phyloP scores from a whole-genome alignment of 73 alveolate genomes.

The Tetrahymena thermophila region DNA sequence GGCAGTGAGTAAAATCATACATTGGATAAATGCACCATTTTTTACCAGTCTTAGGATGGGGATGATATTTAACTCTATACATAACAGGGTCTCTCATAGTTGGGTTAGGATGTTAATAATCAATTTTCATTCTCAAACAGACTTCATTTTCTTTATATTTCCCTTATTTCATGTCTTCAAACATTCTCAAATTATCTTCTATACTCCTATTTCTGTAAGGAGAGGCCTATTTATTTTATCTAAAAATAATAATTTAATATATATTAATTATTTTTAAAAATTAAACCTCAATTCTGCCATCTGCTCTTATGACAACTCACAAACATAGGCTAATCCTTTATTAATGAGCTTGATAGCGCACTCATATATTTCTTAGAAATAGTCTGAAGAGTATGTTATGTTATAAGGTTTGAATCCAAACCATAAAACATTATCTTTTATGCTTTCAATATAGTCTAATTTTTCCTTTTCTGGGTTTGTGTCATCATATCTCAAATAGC shows the following conservation, averaged over 20 bases:
- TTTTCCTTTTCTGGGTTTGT: conserved; percentile 97
- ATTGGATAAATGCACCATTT: conserved; percentile 97
- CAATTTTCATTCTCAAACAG: conserved; percentile 92
- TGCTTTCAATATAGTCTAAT: conserved; percentile 86
- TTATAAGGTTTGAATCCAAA: conserved; percentile 91
- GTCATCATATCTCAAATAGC: conserved; percentile 95
- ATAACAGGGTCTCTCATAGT: conserved; percentile 98
- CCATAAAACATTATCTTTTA: conserved; percentile 86
- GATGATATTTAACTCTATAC: conserved; percentile 84
- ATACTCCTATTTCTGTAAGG: conserved; percentile 90
- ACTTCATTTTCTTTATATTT: conserved; percentile 89
- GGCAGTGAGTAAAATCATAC: conserved; percentile 95
- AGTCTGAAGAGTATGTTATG: conserved; percentile 91
- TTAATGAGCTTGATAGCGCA: conserved; percentile 88
- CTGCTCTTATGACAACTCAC: conserved; percentile 53
- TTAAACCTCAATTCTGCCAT: conserved; percentile 22
- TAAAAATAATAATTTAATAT: background rate
- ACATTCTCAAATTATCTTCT: conserved; percentile 84
- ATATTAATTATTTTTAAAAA: background rate
- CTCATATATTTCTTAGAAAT: conserved; percentile 81
- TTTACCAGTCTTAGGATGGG: conserved; percentile 97
- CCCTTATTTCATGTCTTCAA: conserved; percentile 93
- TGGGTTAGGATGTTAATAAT: conserved; percentile 89
- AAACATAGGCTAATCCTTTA: conserved; percentile 90
- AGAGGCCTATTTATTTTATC: conserved; percentile 77